phyloP scores from a whole-genome alignment of 495 filamentous ascomycete genomes.

The Tuber indicum region DNA sequence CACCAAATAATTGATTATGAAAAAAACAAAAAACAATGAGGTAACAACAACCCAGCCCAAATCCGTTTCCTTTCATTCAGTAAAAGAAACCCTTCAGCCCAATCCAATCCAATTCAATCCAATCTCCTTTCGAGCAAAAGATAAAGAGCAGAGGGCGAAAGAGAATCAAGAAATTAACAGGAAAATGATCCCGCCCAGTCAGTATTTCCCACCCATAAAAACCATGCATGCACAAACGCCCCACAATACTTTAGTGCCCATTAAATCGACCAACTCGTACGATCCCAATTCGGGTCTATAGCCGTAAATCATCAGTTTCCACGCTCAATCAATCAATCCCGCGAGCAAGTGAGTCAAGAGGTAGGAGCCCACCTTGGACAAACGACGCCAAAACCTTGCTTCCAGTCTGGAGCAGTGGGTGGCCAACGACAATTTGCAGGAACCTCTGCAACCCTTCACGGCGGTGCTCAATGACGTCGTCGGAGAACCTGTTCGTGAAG shows the following conservation, averaged over 20 bases:
- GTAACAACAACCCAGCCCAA: constrained; percentile 3
- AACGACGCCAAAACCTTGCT: constrained; percentile 93
- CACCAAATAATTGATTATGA: constrained; percentile 3
- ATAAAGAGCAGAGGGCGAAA: neutral
- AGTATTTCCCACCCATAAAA: neutral
- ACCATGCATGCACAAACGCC: constrained; percentile 4
- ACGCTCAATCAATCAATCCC: constrained; percentile 29
- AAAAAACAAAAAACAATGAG: constrained; percentile 1
- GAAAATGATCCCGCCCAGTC: neutral
- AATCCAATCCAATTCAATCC: neutral
- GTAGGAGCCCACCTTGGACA: constrained; percentile 71
- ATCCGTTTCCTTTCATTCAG: neutral
- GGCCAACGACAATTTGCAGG: constrained; percentile 93
- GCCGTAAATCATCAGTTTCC: constrained; percentile 7
- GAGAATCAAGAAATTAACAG: constrained; percentile 1
- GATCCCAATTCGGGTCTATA: constrained; percentile 10
- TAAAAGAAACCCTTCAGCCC: neutral
- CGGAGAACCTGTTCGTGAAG: constrained; percentile 95
- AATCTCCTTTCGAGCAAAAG: constrained; percentile 2
- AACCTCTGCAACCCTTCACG: constrained; percentile 90
- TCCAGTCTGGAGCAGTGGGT: constrained; percentile 93
- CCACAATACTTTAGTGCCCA: neutral
- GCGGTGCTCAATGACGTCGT: constrained; percentile 96
- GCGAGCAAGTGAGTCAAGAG: neutral
- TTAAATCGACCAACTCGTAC: constrained; percentile 11